Evolutionary conservation across 352 stramenopile genomes (phyloP).

Genomic region (Phytopythium chamaehyphon): DNA sequence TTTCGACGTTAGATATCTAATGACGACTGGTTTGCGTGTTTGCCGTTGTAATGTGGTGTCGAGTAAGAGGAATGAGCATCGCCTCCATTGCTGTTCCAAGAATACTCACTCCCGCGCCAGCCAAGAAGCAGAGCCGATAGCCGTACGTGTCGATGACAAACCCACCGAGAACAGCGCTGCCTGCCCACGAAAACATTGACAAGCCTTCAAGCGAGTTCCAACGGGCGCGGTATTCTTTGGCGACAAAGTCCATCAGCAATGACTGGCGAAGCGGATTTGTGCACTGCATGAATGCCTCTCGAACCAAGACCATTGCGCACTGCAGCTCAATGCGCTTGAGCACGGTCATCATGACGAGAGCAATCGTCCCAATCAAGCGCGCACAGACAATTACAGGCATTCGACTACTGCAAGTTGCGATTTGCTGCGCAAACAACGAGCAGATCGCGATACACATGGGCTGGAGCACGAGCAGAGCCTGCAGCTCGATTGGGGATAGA

Average conservation of each 20-base stretch:
- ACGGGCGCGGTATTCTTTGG: slow-evolving; percentile 44
- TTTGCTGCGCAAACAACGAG: slow-evolving; percentile 39
- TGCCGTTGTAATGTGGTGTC: slow-evolving; percentile 13
- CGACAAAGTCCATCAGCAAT: slow-evolving; percentile 76
- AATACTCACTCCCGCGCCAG: slow-evolving; percentile 38
- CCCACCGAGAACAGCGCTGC: slow-evolving; percentile 62
- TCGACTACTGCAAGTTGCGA: slow-evolving; percentile 26
- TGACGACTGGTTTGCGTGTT: not conserved
- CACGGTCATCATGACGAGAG: slow-evolving; percentile 45
- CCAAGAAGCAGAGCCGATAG: slow-evolving; percentile 67
- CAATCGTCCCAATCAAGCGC: slow-evolving; percentile 31
- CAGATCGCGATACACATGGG: slow-evolving; percentile 39
- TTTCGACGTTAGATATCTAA: not conserved
- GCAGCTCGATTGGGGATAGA: slow-evolving; percentile 48
- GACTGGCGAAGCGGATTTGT: slow-evolving; percentile 58
- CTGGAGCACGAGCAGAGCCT: slow-evolving; percentile 50
- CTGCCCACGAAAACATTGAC: slow-evolving; percentile 53
- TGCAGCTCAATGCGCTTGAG: slow-evolving; percentile 22
- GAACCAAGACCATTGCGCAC: slow-evolving; percentile 45
- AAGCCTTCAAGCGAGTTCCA: slow-evolving; percentile 74
- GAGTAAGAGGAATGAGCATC: slow-evolving; percentile 53
- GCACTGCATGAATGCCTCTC: slow-evolving; percentile 54
- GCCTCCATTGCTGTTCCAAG: slow-evolving; percentile 43
- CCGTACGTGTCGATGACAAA: slow-evolving; percentile 54
- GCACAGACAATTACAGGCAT: slow-evolving; percentile 59